A percentile compares a stretch with the other conserved stretches of the same genome.
Conservation (phyloP, 1,139 yeast species). For the Diutina catenulata region DNA sequence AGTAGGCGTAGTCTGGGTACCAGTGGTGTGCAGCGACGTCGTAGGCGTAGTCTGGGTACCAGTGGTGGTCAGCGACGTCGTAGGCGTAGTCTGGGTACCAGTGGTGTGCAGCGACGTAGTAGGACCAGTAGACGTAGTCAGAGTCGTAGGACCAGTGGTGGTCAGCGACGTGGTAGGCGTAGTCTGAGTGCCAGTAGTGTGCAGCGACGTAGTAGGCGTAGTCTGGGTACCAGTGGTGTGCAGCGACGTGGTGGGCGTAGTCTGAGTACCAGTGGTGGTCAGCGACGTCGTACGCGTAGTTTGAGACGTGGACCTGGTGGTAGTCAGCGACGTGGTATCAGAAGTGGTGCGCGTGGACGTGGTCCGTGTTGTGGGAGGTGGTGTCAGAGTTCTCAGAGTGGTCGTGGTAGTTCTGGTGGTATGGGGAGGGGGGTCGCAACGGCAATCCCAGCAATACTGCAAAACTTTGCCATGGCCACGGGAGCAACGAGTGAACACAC, state of each 20-base stretch:
- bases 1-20: too few relatives aligned
- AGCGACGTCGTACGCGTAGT: background rate
- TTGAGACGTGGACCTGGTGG: background rate
- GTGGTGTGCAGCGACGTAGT: background rate
- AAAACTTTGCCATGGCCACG: background rate
- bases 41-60: too few relatives aligned
- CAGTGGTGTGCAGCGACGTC: too few relatives aligned
- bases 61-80: background rate
- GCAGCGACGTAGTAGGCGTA: background rate
- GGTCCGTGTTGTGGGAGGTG: background rate
- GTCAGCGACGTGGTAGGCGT: background rate
- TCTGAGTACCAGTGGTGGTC: background rate
- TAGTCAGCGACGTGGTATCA: background rate
- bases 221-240: background rate
- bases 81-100: background rate
- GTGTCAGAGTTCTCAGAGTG: background rate
- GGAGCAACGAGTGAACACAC: background rate
- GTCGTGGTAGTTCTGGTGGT: background rate
- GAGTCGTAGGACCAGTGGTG: background rate
- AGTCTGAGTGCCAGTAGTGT: background rate
- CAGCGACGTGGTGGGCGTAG: background rate
- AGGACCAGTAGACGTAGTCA: background rate
- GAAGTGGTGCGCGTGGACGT: background rate
- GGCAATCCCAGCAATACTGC: constrained; percentile 3
- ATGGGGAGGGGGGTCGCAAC: background rate